phyloP scores from a whole-genome alignment of 331 rosid genomes.

The Telfairia occidentalis region DNA sequence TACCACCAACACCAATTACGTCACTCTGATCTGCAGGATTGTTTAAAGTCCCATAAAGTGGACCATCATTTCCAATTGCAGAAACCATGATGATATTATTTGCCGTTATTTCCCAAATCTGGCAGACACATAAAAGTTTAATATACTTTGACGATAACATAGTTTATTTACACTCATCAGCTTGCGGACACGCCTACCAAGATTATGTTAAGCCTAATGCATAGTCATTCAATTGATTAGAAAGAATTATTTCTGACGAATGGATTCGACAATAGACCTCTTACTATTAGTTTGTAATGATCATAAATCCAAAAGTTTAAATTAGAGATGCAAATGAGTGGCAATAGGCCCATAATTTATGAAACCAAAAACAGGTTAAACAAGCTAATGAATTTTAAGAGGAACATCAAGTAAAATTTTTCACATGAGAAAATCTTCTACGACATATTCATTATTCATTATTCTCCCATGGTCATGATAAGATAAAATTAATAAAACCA shows the following conservation, averaged over 20 bases:
- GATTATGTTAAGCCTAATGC: not conserved
- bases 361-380: not conserved
- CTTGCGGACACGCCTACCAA: not conserved
- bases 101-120: slow-evolving; percentile 98
- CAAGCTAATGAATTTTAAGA: not conserved
- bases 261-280: not conserved
- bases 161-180: not conserved
- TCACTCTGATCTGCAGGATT: slow-evolving; percentile 99
- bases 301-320: not conserved
- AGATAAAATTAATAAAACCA: not conserved
- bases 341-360: not conserved
- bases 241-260: not conserved
- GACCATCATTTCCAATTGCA: slow-evolving; percentile 98
- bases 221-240: not conserved
- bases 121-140: slow-evolving; percentile 21
- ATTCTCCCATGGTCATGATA: not conserved
- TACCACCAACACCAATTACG: slow-evolving; percentile 95
- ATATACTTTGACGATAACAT: not conserved
- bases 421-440: not conserved
- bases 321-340: not conserved
- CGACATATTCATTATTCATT: not conserved
- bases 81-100: slow-evolving; percentile 94
- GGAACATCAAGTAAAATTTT: not conserved
- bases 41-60: slow-evolving; percentile 92
- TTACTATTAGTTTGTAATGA: not conserved